A percentile compares a stretch with the other conserved stretches of the same genome.
phyloP scores from a whole-genome alignment of 371 early-diverging fungal genomes.

The Saksenaea oblongispora region DNA sequence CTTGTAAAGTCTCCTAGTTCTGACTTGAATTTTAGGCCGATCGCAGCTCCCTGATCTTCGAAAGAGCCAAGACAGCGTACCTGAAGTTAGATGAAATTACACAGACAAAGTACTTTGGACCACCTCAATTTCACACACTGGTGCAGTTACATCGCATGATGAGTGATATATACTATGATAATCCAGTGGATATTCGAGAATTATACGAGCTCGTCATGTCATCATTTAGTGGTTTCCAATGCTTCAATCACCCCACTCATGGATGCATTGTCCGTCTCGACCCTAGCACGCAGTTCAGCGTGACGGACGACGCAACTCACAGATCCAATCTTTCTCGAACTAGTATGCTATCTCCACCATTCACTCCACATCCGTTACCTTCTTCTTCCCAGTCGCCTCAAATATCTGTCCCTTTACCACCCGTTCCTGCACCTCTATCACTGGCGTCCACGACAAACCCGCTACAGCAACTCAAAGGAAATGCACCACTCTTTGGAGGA shows the following conservation, averaged over 20 bases:
- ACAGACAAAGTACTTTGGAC: conserved; percentile 17
- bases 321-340: not conserved
- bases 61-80: conserved; percentile 34
- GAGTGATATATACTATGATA: conserved; percentile 32
- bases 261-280: conserved; percentile 30
- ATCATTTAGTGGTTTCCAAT: conserved; percentile 33
- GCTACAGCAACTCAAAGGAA: conserved; percentile 2
- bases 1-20: not conserved
- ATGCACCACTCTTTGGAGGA: conserved; percentile 6
- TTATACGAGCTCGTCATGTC: conserved; percentile 26
- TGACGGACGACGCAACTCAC: not conserved
- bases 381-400: not conserved
- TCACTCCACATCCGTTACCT: conserved; percentile 2
- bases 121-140: conserved; percentile 29
- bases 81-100: conserved; percentile 34
- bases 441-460: conserved; percentile 1
- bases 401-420: not conserved
- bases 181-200: conserved; percentile 28
- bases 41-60: conserved; percentile 26
- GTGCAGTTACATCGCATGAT: conserved; percentile 35
- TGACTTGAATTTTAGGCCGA: conserved; percentile 15
- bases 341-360: conserved; percentile 1
- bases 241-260: conserved; percentile 32
- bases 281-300: not conserved
- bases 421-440: not conserved